Evolutionary conservation across 2,329 filamentous ascomycete species (phyloP).

Genomic region (Emergomyces pasteurianus): DNA sequence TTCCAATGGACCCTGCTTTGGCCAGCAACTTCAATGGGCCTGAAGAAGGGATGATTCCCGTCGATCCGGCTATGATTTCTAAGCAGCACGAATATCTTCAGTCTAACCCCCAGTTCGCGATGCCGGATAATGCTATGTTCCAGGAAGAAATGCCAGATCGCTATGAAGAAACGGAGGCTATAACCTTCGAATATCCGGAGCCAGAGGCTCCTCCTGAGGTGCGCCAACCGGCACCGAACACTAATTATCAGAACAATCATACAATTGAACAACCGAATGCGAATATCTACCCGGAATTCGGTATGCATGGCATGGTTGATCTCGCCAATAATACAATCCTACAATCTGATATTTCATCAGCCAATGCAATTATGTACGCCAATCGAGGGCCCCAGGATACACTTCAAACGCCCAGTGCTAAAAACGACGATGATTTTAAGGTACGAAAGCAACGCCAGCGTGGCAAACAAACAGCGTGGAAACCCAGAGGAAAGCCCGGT

Average conservation of each 20-base stretch:
- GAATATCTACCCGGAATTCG: neutral
- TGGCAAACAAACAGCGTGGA: neutral
- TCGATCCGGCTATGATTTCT: constrained; percentile 30
- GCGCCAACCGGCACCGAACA: neutral
- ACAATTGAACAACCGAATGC: neutral
- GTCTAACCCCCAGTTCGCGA: constrained; percentile 11
- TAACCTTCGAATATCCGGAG: constrained; percentile 24
- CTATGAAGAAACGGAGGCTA: constrained; percentile 22
- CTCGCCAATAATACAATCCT: neutral
- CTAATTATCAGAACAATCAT: neutral
- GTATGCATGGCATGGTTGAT: neutral
- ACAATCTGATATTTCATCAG: neutral
- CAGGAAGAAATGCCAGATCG: constrained; percentile 18
- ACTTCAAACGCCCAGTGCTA: neutral
- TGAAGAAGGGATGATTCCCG: constrained; percentile 24
- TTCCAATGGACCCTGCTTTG: neutral
- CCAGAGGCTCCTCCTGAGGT: constrained; percentile 5
- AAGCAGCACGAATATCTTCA: neutral
- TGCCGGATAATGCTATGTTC: constrained; percentile 19
- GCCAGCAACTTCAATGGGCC: constrained; percentile 3
- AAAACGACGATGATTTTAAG: neutral
- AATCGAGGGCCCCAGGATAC: neutral
- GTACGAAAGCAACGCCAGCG: neutral
- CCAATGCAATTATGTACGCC: neutral
- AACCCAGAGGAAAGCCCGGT: neutral